phyloP scores from a whole-genome alignment of 306 rosid species.

The Acacia acuminata region DNA sequence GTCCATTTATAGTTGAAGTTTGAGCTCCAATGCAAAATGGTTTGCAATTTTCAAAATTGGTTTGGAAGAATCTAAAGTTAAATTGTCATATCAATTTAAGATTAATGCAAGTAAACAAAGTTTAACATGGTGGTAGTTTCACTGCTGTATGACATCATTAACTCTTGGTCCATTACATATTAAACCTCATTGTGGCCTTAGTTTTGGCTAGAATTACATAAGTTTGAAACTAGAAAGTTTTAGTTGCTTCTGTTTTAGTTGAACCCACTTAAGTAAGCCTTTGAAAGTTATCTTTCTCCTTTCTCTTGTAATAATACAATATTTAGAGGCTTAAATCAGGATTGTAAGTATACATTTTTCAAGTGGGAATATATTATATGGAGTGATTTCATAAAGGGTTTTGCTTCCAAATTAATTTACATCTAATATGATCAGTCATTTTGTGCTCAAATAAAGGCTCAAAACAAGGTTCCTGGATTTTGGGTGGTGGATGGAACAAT shows the following conservation, averaged over 20 bases:
- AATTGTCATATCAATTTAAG: slow-evolving; percentile 3
- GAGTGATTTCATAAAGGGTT: neutral
- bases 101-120: slow-evolving; percentile 12
- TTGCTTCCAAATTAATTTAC: slow-evolving; percentile 1
- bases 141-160: neutral
- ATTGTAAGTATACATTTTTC: neutral
- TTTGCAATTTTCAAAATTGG: neutral
- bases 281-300: slow-evolving; percentile 5
- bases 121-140: neutral
- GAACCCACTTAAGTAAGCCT: neutral
- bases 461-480: slow-evolving; percentile 77
- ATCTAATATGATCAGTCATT: neutral
- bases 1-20: slow-evolving; percentile 21
- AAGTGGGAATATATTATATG: slow-evolving; percentile 15
- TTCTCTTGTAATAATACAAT: neutral
- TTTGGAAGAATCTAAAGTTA: neutral
- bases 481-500: slow-evolving; percentile 98
- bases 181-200: slow-evolving; percentile 22
- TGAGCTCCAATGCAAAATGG: neutral
- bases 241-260: slow-evolving; percentile 5
- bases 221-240: neutral
- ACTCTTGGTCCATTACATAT: slow-evolving; percentile 1
- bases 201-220: slow-evolving; percentile 1
- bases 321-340: neutral
- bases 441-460: slow-evolving; percentile 44